Conservation (phyloP, 2,329 filamentous ascomycete genomes). For the Fusarium mexicanum region DNA sequence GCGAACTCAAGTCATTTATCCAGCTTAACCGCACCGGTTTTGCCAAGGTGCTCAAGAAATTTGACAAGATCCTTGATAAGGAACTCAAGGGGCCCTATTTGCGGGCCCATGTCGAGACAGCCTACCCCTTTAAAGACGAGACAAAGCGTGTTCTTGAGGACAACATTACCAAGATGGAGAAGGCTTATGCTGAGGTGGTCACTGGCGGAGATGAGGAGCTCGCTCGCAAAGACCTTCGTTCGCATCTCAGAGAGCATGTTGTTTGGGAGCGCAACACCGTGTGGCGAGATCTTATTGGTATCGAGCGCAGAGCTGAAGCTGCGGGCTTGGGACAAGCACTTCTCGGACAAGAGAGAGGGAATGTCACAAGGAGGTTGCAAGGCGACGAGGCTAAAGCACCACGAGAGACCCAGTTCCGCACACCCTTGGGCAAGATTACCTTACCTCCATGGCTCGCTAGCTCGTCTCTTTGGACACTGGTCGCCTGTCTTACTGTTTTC, state of each 20-base stretch:
- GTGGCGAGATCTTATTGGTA: conserved; percentile 98
- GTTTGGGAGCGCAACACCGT: conserved; percentile 99
- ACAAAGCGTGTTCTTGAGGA: conserved; percentile 77
- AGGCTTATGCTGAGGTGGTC: conserved; percentile 81
- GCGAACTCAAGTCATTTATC: conserved; percentile 94
- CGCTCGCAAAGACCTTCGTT: conserved; percentile 85
- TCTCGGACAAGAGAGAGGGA: conserved; percentile 77
- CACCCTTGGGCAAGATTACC: conserved; percentile 80
- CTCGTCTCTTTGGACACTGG: conserved; percentile 79
- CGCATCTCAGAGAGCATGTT: conserved; percentile 94
- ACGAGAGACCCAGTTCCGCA: conserved; percentile 74
- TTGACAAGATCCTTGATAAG: conserved; percentile 93
- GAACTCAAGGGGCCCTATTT: conserved; percentile 83
- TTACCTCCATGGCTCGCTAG: conserved; percentile 87
- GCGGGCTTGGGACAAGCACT: conserved; percentile 89
- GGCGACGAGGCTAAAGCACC: conserved; percentile 79
- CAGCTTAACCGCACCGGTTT: conserved; percentile 98
- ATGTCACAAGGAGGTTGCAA: conserved; percentile 76
- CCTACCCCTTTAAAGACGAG: conserved; percentile 81
- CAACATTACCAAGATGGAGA: conserved; percentile 78
- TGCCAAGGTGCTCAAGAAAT: conserved; percentile 96
- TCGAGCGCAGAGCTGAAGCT: conserved; percentile 94
- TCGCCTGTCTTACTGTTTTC: conserved; percentile 79
- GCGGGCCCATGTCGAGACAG: conserved; percentile 74
- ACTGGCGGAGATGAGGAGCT: conserved; percentile 80